Base-by-base conservation (phyloP, 148 eudicot species). In the Cornus florida region DNA sequence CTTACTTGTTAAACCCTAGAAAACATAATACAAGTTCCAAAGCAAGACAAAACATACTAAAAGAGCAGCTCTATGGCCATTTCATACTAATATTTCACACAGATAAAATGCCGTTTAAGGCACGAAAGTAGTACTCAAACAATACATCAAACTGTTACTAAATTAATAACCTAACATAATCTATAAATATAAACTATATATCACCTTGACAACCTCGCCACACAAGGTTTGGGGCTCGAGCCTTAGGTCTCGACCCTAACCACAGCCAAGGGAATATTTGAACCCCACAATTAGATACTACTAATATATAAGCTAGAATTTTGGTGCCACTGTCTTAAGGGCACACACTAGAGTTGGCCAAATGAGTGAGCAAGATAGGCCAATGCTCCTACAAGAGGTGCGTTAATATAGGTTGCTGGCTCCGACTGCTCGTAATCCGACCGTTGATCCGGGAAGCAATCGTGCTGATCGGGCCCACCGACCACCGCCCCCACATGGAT, bases 291-390 rank as follows among this genome's bases (percentile, higher is more conserved):
- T 16, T 60, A 35, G 5, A 57, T 31, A 31, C 20, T 6, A 72
- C 28, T 28, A 70, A 23, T 14, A 53, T 4, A 35, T 2, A 35
- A 35, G 38, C 4, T 35, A 4, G 38, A 43, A 43, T 9, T 43
- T 43, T 43, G 48, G 48, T 43, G 8, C 8, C 48, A 43, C 48
- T 6, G 4, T 35, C 6, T n/a, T 62, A n/a, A 2, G 9, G 28
- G 28, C 28, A 28, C 28, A 28, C 16, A 57, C 71, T 85, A 91
- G 67, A 92, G 88, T 75, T 97, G 98, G 75, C 97, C 97, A 75
- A 85, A 92, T 10, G 94, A 89, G 86, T 92, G 97, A 78, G 94
- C 97, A 74, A 92, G 87, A 81, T 92, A 92, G 75, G 97, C 94
- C 67, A 92, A 70, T 72, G 97, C 74, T 20, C 97, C 97, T 19